These are phyloP conservation scores for Rostrohypoxylon terebratum DNA, from an alignment of 495 filamentous ascomycete genomes.

Conservation along the genomic window DNA sequence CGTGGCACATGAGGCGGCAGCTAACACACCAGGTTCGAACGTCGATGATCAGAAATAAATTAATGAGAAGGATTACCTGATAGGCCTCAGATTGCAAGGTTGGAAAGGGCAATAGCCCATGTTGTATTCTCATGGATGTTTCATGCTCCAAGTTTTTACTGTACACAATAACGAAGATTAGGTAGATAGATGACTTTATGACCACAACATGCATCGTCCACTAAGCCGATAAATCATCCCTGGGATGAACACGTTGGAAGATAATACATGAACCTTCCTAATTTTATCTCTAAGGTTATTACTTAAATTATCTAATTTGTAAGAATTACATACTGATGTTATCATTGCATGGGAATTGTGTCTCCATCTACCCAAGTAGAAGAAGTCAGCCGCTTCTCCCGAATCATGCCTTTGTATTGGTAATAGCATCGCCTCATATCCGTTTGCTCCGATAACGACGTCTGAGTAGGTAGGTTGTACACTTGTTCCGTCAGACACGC, in stretches of 20 bases:
- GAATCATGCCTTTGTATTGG: slow-evolving; percentile 30
- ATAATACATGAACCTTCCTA: background rate
- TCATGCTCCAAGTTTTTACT: background rate
- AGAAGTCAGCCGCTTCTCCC: slow-evolving; percentile 30
- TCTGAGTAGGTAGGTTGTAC: slow-evolving; percentile 15
- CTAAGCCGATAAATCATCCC: background rate
- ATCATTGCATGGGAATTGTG: slow-evolving; percentile 26
- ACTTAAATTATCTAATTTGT: slow-evolving; percentile 13
- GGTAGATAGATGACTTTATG: slow-evolving; percentile 7
- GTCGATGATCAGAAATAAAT: background rate
- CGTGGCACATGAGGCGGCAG: background rate
- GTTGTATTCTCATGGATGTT: background rate
- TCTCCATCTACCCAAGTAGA: slow-evolving; percentile 30
- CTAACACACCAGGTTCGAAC: background rate
- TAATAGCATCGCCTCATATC: slow-evolving; percentile 42
- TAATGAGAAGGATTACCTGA: background rate
- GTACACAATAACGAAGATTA: background rate
- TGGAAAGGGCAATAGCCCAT: background rate
- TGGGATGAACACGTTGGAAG: background rate
- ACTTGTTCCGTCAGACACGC: slow-evolving; percentile 38
- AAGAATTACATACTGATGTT: background rate
- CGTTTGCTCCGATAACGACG: slow-evolving; percentile 9
- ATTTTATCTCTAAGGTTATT: background rate
- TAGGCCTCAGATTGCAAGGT: background rate
- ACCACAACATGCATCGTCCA: background rate